Conservation (phyloP, 108 stramenopile species). For the Nannochloropsis gaditana region DNA sequence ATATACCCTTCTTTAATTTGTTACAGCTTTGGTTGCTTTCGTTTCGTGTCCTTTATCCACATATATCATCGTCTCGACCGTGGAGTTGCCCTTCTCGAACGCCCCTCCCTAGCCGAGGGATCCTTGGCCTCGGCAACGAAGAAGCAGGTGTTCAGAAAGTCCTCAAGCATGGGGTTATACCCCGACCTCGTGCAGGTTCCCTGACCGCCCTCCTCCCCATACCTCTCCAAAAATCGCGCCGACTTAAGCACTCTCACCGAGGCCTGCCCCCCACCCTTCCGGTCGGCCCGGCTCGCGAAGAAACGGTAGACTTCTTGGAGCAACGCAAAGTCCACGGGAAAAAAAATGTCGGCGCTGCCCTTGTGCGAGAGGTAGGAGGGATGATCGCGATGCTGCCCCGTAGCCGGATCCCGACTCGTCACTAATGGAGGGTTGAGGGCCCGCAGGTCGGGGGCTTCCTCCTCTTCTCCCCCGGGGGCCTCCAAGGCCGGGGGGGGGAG, state of each 20-base stretch:
- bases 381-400: neutral
- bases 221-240: neutral
- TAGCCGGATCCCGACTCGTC: neutral
- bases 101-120: too few species aligned
- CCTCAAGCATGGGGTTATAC: slow-evolving; percentile 12
- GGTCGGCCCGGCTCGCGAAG: neutral
- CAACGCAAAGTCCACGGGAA: neutral
- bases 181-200: neutral
- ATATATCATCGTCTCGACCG: too few species aligned
- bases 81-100: too few species aligned
- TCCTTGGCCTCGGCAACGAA: neutral
- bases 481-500: neutral
- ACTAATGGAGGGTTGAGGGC: neutral
- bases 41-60: too few species aligned
- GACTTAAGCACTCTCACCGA: neutral
- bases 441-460: neutral
- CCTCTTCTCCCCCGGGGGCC: neutral
- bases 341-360: slow-evolving; percentile 5
- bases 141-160: neutral
- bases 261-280: neutral
- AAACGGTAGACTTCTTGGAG: neutral
- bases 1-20: too few species aligned
- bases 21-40: too few species aligned
- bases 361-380: slow-evolving; percentile 2
- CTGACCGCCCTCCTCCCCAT: neutral